Percentiles rank a stretch among this genome's conserved stretches.
Conservation (phyloP, 352 stramenopile genomes). For the Phytophthora colocasiae region DNA sequence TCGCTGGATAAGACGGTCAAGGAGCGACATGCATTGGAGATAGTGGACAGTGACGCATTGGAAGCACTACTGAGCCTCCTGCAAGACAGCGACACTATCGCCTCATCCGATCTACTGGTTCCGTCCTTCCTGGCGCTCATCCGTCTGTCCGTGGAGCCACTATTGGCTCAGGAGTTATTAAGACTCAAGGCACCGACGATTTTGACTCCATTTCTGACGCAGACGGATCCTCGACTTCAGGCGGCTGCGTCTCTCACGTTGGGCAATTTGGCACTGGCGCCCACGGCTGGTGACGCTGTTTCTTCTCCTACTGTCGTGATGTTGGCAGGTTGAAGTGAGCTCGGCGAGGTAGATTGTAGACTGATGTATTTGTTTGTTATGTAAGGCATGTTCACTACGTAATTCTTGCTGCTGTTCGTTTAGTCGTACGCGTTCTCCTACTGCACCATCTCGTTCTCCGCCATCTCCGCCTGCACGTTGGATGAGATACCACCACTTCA, state of each 20-base stretch:
- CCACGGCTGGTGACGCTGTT: slow-evolving; percentile 34
- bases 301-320: slow-evolving; percentile 44
- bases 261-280: slow-evolving; percentile 69
- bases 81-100: slow-evolving; percentile 53
- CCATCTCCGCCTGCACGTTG: too few relatives aligned
- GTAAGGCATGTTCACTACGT: too few relatives aligned
- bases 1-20: slow-evolving; percentile 34
- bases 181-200: slow-evolving; percentile 52
- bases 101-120: slow-evolving; percentile 61
- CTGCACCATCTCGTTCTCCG: too few relatives aligned
- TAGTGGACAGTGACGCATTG: slow-evolving; percentile 66
- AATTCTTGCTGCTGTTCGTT: too few relatives aligned
- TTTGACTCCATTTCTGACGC: slow-evolving; percentile 51
- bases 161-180: slow-evolving; percentile 64
- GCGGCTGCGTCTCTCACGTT: slow-evolving; percentile 66
- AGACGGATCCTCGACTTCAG: slow-evolving; percentile 65
- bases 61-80: slow-evolving; percentile 55
- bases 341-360: too few relatives aligned
- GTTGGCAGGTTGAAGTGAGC: too few relatives aligned
- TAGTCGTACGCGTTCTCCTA: too few relatives aligned
- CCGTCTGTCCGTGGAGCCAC: slow-evolving; percentile 54
- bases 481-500: too few relatives aligned
- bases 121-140: slow-evolving; percentile 75
- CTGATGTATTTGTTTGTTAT: too few relatives aligned
- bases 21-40: slow-evolving; percentile 53